Evolutionary conservation across 2,329 filamentous ascomycete genomes (phyloP), one percentile per base, ranked within the genome.

Genomic region (Cercospora berteroae): DNA sequence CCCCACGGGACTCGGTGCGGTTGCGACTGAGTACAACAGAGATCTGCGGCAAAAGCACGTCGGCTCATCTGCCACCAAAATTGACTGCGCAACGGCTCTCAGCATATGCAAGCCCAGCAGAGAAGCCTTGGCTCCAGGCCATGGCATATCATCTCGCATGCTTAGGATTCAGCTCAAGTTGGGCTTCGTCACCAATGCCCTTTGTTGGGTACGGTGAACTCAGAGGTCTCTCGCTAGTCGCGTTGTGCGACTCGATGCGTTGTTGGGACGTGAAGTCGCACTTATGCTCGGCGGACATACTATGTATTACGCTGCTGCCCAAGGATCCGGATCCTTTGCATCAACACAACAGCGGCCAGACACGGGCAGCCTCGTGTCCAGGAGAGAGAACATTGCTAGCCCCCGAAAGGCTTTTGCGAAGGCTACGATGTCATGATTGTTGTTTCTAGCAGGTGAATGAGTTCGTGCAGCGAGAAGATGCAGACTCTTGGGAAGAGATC

Each of bases 341-440:
- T 20, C 44, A 5, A 50, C 18, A 13, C 18, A 13, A 23, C 20
- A 50, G 44, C 20, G 44, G 44, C 20, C 12, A 50, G 44, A 23
- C 44, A 50, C 12, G 44, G 16, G 58, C 58, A 44, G 57, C 18
- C 10, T 44, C 50, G 48, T 10, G 44, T 56, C 23, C 25, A 39
- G 23, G 48, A 27, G 23, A 52, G 13, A 48, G 25, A 10, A 48
- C 31, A 55, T 65, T 27, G 20, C 42, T 65, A 60, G 39, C 29
- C 39, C 18, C 33, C 23, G 16, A 31, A 55, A 60, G 63, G 56
- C 56, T 60, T 60, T 65, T 55, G 56, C 42, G 56, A 65, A 60
- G 55, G 42, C 63, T 56, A 60, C 56, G 63, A 65, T 52, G 63
- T 60, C 36, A 65, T 65, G 63, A 65, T 12, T 58, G 48, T 42